Evolutionary conservation across 2,329 filamentous ascomycete genomes (phyloP).

Genomic region (Byssoonygena ceratinophila): DNA sequence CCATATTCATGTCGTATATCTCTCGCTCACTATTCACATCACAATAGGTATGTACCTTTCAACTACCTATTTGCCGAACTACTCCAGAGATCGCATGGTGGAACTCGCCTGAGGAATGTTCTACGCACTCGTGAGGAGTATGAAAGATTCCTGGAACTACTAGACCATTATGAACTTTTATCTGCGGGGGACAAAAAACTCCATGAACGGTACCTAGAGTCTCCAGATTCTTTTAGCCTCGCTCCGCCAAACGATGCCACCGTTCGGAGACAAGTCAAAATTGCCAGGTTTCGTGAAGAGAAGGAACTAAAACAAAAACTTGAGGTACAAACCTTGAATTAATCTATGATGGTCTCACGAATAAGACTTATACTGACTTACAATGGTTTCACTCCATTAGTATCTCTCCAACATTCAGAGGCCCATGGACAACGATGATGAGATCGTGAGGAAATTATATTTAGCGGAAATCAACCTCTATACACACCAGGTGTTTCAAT

Average conservation of each 20-base stretch:
- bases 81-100: conserved; percentile 52
- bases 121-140: conserved; percentile 57
- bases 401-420: conserved; percentile 51
- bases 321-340: conserved; percentile 43
- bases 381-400: conserved; percentile 35
- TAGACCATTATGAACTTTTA: conserved; percentile 71
- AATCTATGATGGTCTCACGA: conserved; percentile 5
- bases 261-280: conserved; percentile 69
- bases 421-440: conserved; percentile 64
- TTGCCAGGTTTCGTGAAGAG: conserved; percentile 72
- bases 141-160: conserved; percentile 63
- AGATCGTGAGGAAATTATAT: conserved; percentile 67
- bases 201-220: conserved; percentile 62
- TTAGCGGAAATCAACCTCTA: conserved; percentile 63
- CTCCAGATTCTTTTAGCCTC: conserved; percentile 61
- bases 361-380: not conserved
- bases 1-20: not conserved
- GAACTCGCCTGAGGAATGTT: conserved; percentile 55
- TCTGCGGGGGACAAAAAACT: conserved; percentile 54
- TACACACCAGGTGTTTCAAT: conserved; percentile 71
- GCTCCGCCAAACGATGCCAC: conserved; percentile 56
- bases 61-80: conserved; percentile 73
- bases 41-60: conserved; percentile 58
- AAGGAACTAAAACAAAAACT: conserved; percentile 74
- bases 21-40: conserved; percentile 18